Conservation (phyloP, 1,284 basidiomycete species). For the Athelia psychrophila region DNA sequence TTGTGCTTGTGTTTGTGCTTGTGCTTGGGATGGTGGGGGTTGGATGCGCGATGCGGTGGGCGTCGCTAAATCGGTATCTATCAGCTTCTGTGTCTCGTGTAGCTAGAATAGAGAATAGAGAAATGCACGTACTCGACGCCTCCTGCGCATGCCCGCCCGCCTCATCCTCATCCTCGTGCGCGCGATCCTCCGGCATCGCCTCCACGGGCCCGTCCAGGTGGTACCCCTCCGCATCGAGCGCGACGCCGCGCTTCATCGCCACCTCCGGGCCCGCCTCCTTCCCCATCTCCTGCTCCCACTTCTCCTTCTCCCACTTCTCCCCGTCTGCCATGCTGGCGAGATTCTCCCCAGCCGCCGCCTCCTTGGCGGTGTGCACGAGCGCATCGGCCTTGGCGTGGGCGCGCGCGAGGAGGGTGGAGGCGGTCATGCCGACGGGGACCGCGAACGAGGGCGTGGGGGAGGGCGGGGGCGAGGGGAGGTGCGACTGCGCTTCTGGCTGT, state of each 20-base stretch:
- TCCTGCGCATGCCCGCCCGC: too few species aligned
- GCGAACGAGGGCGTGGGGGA: conserved; percentile 3
- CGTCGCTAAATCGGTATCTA: too few species aligned
- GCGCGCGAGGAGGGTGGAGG: background rate
- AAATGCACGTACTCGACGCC: too few species aligned
- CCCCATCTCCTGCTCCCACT: conserved; percentile 49
- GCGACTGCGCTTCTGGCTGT: conserved; percentile 10
- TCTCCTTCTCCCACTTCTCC: conserved; percentile 50
- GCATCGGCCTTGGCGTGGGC: background rate
- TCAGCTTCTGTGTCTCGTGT: too few species aligned
- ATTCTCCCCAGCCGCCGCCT: conserved; percentile 21
- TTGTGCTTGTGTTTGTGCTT: too few species aligned
- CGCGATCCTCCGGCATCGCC: too few species aligned
- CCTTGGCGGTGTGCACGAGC: conserved; percentile 30
- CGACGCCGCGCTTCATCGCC: conserved; percentile 44
- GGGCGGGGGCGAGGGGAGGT: conserved; percentile 29
- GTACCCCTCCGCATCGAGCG: conserved; percentile 67
- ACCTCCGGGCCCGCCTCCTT: conserved; percentile 35
- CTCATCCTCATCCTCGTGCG: too few species aligned
- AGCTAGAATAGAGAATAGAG: too few species aligned
- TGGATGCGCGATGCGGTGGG: conserved; percentile 6
- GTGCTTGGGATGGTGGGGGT: conserved; percentile 7
- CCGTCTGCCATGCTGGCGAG: conserved; percentile 31
- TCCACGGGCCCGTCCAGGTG: conserved; percentile 46
- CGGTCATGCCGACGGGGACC: background rate